Evolutionary conservation across 2,329 filamentous ascomycete genomes (phyloP), one percentile per base, ranked within the genome.

Genomic region (Phoma sp.): DNA sequence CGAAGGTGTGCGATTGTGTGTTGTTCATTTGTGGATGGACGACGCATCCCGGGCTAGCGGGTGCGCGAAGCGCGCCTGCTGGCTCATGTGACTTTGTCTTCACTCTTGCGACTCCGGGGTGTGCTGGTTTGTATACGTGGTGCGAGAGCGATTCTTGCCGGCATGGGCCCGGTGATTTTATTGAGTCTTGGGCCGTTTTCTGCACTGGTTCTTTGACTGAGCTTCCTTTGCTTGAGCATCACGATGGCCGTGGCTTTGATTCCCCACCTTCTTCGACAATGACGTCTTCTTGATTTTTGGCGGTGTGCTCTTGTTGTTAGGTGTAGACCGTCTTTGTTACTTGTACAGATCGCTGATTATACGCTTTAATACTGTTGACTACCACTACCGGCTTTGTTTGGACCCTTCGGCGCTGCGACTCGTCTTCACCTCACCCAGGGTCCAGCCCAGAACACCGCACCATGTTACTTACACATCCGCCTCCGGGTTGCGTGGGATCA

Each of bases 401-500:
- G 9, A 29, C 27, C 27, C 6, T 29, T 29, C 27, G 9, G 27
- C 27, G 6, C 18, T 18, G 18, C 27, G 27, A 29, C 27, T 29
- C 27, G 32, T 32, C 38, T 47, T 50, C 52, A 50, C 46, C 46
- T 22, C 25, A 3, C 5, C 41, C 32, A 38, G 3, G 25, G 3
- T 11, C 27, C 13, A 36, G 5, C 7, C 41, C 33, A 36, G 11
- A 24, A 10, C 13, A 14, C 7, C n/a, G 24, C 46, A 46, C 41
- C n/a, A 55, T 55, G 52, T 44, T 55, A 22, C 37, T 50, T 32
- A 37, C 47, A 2, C 42, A 37, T 41, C 52, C 42, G 46, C 42
- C 46, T 14, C 52, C 30, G 4, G 18, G 42, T 41, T 55, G 36
- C 32, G 37, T 38, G 8, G 32, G 29, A n/a, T 36, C 41, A 4